Conservation (phyloP, 1,284 basidiomycete species). For the Microbotryomycetes sp. region DNA sequence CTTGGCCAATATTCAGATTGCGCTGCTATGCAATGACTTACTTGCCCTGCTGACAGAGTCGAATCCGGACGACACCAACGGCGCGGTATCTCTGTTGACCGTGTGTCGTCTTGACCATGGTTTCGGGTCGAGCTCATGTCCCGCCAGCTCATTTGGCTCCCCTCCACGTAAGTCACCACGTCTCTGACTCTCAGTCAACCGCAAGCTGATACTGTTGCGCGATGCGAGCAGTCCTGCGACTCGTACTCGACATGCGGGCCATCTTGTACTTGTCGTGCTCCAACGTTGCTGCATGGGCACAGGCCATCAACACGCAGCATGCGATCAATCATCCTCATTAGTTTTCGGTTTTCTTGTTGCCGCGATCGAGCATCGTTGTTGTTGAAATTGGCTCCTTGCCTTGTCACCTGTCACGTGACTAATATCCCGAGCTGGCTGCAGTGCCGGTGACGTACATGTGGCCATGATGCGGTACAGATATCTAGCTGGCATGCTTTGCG, state of each 20-base stretch:
- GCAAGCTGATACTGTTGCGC: background rate
- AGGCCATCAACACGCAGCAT: background rate
- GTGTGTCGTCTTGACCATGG: slow-evolving; percentile 63
- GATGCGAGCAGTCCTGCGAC: slow-evolving; percentile 54
- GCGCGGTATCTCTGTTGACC: slow-evolving; percentile 78
- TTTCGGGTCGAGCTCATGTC: slow-evolving; percentile 39
- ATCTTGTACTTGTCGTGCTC: slow-evolving; percentile 86
- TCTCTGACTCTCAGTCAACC: slow-evolving; percentile 7
- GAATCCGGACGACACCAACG: slow-evolving; percentile 61
- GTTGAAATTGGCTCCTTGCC: too few species aligned
- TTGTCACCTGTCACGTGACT: too few species aligned
- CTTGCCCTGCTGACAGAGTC: slow-evolving; percentile 79
- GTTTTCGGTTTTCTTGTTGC: background rate
- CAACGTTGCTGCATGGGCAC: slow-evolving; percentile 39
- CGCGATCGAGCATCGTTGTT: too few species aligned
- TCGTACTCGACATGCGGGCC: slow-evolving; percentile 72
- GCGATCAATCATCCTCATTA: background rate
- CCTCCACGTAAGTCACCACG: slow-evolving; percentile 12
- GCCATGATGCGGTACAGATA: too few species aligned
- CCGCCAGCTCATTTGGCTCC: slow-evolving; percentile 8
- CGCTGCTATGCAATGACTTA: slow-evolving; percentile 81
- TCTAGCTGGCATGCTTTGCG: too few species aligned
- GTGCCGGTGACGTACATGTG: too few species aligned
- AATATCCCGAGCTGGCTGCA: too few species aligned
- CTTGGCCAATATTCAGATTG: too few species aligned